Conservation (phyloP, 1,284 basidiomycete genomes). For the Cystobasidiaceae sp. region DNA sequence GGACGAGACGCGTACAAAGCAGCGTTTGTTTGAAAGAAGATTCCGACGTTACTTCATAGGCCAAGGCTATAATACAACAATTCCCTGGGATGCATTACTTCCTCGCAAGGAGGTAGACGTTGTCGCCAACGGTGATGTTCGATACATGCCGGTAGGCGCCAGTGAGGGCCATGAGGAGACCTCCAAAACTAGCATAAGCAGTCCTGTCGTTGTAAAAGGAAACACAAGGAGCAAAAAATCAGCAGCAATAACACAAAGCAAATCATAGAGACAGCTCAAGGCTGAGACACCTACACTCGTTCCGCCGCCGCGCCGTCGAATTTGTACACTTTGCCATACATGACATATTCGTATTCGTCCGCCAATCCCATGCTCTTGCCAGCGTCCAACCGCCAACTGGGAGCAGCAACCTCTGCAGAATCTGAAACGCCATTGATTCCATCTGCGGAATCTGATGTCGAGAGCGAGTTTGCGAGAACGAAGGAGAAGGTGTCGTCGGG, state of each 20-base stretch:
- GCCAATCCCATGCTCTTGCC: constrained; percentile 79
- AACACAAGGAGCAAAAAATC: neutral
- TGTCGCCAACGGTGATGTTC: constrained; percentile 84
- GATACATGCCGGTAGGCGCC: constrained; percentile 91
- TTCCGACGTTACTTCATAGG: neutral
- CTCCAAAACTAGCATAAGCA: constrained; percentile 92
- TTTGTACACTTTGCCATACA: constrained; percentile 99
- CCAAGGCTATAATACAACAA: neutral
- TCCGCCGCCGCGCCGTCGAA: constrained; percentile 83
- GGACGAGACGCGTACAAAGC: constrained; percentile 28
- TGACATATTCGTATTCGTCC: constrained; percentile 97
- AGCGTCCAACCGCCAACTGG: constrained; percentile 80
- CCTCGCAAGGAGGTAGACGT: constrained; percentile 83
- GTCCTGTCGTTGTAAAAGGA: constrained; percentile 55
- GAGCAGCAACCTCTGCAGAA: constrained; percentile 62
- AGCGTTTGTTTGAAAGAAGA: constrained; percentile 12
- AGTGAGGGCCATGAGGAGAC: constrained; percentile 89
- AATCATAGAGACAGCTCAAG: neutral
- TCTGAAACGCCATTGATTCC: constrained; percentile 49
- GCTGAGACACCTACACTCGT: constrained; percentile 60
- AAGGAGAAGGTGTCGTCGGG: constrained; percentile 71
- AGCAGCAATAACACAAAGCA: neutral
- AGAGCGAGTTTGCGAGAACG: constrained; percentile 74
- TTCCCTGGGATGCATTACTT: constrained; percentile 4
- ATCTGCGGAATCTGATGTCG: constrained; percentile 56